These are phyloP conservation scores for Termitomyces eurrhizus DNA, from an alignment of 768 basidiomycete genomes.

Conservation along the genomic window DNA sequence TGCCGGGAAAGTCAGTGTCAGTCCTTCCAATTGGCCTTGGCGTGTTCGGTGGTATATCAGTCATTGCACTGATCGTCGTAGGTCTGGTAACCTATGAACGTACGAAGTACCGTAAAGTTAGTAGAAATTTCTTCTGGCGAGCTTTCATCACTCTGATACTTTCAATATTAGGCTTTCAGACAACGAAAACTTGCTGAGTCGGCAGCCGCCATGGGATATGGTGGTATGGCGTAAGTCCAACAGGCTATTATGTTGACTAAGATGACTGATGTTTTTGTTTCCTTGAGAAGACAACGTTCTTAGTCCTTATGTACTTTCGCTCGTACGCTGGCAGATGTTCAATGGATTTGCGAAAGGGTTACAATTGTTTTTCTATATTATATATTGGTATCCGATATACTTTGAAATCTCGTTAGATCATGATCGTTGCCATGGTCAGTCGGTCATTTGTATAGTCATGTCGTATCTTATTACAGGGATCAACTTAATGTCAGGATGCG, in stretches of 20 bases:
- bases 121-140: slow-evolving; percentile 17
- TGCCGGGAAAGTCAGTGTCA: slow-evolving; percentile 71
- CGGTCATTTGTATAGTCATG: neutral
- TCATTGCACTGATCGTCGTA: slow-evolving; percentile 77
- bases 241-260: neutral
- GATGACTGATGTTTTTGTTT: neutral
- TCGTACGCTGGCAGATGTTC: slow-evolving; percentile 12
- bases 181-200: slow-evolving; percentile 69
- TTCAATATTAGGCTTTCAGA: slow-evolving; percentile 57
- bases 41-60: slow-evolving; percentile 82
- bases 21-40: slow-evolving; percentile 83
- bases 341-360: slow-evolving; percentile 4
- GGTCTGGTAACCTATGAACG: slow-evolving; percentile 85
- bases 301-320: slow-evolving; percentile 10
- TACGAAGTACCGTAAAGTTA: slow-evolving; percentile 79
- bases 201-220: slow-evolving; percentile 55
- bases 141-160: slow-evolving; percentile 2
- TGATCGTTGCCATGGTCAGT: neutral
- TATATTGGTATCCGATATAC: neutral
- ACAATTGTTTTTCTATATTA: neutral
- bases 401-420: neutral
- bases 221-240: slow-evolving; percentile 43
- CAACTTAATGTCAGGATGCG: neutral
- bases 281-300: slow-evolving; percentile 14
- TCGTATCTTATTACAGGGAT: neutral